Percentiles rank a stretch among this genome's conserved stretches.
Evolutionary conservation across 257 asterid species (phyloP).

Genomic region (Solanum phureja): DNA sequence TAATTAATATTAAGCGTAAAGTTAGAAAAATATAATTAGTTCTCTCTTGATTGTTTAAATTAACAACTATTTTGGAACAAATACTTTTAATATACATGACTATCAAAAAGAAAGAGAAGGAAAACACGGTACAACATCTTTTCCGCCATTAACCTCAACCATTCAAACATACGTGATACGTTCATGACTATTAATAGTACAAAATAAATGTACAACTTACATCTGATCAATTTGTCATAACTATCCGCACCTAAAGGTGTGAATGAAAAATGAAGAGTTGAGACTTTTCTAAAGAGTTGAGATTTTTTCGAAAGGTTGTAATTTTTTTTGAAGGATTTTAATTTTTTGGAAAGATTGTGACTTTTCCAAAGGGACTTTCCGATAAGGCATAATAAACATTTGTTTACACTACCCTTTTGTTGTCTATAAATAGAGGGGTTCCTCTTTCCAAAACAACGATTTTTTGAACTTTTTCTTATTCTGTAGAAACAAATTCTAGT

Average conservation of each 20-base stretch:
- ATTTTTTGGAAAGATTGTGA: no score
- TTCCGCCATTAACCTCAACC: not conserved
- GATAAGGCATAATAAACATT: not conserved
- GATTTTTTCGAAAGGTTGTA: no score
- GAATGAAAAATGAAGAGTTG: no score
- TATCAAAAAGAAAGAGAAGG: no score
- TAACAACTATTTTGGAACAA: rapidly evolving
- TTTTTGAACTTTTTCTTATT: not conserved
- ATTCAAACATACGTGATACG: not conserved
- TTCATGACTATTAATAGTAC: not conserved
- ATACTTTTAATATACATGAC: not conserved
- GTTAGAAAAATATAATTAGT: no score
- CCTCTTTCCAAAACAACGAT: not conserved
- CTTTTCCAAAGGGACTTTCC: no score
- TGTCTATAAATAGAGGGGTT: not conserved
- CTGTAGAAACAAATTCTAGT: no score
- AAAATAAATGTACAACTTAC: not conserved
- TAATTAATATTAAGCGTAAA: no score
- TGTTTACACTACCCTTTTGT: not conserved
- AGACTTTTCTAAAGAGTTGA: rapidly evolving
- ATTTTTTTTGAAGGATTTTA: no score
- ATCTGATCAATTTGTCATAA: not conserved
- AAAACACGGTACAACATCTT: not conserved
- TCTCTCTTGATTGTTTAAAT: not conserved
- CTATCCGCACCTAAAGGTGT: not conserved